Evolutionary conservation across 345 rosid genomes (phyloP).

Genomic region (Dimocarpus longan): DNA sequence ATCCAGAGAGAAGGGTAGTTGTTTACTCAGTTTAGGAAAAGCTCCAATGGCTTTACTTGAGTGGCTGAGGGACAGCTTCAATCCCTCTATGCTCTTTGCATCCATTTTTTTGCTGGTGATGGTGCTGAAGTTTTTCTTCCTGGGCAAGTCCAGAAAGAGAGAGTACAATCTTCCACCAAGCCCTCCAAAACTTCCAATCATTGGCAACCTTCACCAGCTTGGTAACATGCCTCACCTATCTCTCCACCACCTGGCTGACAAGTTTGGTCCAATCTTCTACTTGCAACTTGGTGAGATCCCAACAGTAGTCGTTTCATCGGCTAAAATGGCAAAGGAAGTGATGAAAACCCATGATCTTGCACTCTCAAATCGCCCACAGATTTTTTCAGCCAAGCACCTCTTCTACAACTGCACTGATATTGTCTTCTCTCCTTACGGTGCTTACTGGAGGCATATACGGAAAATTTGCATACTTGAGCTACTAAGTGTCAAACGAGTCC

Average conservation of each 20-base stretch:
- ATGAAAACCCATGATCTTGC: slow-evolving; percentile 50
- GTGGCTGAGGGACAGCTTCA: slow-evolving; percentile 29
- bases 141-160: slow-evolving; percentile 17
- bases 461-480: slow-evolving; percentile 48
- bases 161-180: slow-evolving; percentile 48
- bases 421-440: slow-evolving; percentile 43
- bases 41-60: slow-evolving; percentile 33
- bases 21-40: background rate
- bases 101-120: slow-evolving; percentile 22
- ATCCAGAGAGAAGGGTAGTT: background rate
- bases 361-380: slow-evolving; percentile 40
- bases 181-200: slow-evolving; percentile 45
- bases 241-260: slow-evolving; percentile 32
- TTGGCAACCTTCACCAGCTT: slow-evolving; percentile 58
- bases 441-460: slow-evolving; percentile 45
- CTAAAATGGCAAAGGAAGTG: slow-evolving; percentile 41
- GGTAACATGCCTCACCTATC: slow-evolving; percentile 37
- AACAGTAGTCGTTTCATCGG: slow-evolving; percentile 48
- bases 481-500: slow-evolving; percentile 41
- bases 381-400: slow-evolving; percentile 39
- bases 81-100: slow-evolving; percentile 18
- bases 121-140: slow-evolving; percentile 22
- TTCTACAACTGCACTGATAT: slow-evolving; percentile 42
- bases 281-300: slow-evolving; percentile 52
- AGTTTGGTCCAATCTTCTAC: slow-evolving; percentile 43